Conservation (phyloP, 2,329 filamentous ascomycete species). For the Ophiostoma pallidulum region DNA sequence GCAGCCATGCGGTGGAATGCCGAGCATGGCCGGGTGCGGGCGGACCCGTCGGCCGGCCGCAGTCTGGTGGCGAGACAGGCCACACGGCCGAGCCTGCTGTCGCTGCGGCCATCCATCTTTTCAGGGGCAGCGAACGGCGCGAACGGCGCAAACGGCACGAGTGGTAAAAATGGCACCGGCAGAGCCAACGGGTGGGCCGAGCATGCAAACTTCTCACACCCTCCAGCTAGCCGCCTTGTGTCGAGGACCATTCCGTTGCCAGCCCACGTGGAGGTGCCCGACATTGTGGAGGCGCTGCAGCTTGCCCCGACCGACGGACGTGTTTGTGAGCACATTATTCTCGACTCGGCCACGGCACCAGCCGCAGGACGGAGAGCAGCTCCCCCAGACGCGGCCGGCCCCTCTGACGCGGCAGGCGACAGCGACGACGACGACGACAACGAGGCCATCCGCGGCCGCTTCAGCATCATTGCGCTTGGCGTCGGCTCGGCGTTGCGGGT, state of each 20-base stretch:
- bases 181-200: background rate
- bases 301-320: no score
- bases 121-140: background rate
- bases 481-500: slow-evolving; percentile 46
- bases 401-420: slow-evolving; percentile 15
- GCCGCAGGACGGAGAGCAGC: background rate
- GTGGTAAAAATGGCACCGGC: background rate
- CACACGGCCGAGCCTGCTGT: slow-evolving; percentile 27
- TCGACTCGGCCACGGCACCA: slow-evolving; percentile 51
- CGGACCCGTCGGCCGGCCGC: slow-evolving; percentile 11
- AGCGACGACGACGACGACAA: slow-evolving; percentile 2
- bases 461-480: slow-evolving; percentile 64
- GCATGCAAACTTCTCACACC: slow-evolving; percentile 2
- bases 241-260: slow-evolving; percentile 36
- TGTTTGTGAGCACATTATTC: slow-evolving; percentile 46
- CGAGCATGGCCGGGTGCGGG: slow-evolving; percentile 9
- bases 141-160: background rate
- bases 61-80: slow-evolving; percentile 23
- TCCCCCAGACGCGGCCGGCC: no score
- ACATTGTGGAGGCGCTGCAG: slow-evolving; percentile 42
- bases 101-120: slow-evolving; percentile 10
- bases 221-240: slow-evolving; percentile 24
- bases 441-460: slow-evolving; percentile 43
- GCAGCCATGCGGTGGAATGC: slow-evolving; percentile 54
- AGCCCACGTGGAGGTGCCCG: slow-evolving; percentile 37